Evolutionary conservation across 305 asterid species (phyloP).

Genomic region (Fraxinus floribunda): DNA sequence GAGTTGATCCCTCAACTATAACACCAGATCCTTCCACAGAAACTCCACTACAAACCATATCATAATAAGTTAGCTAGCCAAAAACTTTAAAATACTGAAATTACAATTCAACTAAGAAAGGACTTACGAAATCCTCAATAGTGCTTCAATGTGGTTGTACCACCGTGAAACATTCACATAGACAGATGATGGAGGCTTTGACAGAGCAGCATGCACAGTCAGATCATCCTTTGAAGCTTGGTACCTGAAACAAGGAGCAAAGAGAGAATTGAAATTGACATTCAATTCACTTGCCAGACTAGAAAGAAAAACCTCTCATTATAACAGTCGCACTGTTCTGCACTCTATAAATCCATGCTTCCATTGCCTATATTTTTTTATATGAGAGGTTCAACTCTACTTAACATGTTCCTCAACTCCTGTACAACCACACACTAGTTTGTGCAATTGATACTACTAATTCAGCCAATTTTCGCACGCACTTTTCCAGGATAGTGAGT

Average conservation of each 20-base stretch:
- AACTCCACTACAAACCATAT: conserved; percentile 52
- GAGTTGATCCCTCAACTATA: conserved; percentile 52
- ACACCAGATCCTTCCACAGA: conserved; percentile 79
- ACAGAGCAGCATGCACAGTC: conserved; percentile 50
- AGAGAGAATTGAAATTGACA: conserved; percentile 12
- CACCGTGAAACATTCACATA: conserved; percentile 70
- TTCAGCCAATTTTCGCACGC: neutral
- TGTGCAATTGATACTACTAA: neutral
- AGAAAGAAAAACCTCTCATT: neutral
- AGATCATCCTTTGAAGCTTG: conserved; percentile 88
- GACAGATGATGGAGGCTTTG: conserved; percentile 57
- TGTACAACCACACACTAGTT: neutral
- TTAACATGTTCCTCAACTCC: neutral
- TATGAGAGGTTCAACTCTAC: neutral
- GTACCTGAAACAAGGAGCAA: conserved; percentile 44
- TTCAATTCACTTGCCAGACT: neutral
- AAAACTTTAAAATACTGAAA: neutral
- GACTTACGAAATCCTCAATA: conserved; percentile 81
- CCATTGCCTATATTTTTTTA: neutral
- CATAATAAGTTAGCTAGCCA: conserved; percentile 6
- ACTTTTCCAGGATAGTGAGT: neutral
- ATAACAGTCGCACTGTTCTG: neutral
- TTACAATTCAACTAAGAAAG: neutral
- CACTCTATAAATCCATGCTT: neutral
- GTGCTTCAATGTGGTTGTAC: conserved; percentile 79